A percentile compares a stretch with the other conserved stretches of the same genome.
Evolutionary conservation across 345 rosid genomes (phyloP).

Genomic region (Citrus sinensis): DNA sequence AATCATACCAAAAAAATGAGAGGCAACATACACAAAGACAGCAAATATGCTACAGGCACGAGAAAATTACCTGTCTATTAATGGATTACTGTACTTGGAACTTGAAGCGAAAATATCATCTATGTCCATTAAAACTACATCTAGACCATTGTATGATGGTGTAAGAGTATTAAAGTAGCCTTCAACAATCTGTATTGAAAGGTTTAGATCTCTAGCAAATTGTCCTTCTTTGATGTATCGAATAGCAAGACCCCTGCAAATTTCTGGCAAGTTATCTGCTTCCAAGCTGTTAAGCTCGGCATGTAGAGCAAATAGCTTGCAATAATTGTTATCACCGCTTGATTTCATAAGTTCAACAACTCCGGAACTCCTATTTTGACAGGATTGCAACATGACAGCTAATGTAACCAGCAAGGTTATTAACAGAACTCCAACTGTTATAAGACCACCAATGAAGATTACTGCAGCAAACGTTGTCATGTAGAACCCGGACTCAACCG

Average conservation of each 20-base stretch:
- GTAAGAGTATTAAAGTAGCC: constrained; percentile 35
- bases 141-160: constrained; percentile 33
- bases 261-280: constrained; percentile 42
- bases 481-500: constrained; percentile 69
- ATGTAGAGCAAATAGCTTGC: constrained; percentile 49
- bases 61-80: constrained; percentile 32
- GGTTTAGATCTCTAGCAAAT: constrained; percentile 51
- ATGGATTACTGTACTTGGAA: constrained; percentile 6
- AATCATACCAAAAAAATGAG: neutral
- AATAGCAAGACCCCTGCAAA: constrained; percentile 48
- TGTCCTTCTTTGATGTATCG: constrained; percentile 42
- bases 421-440: constrained; percentile 56
- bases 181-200: constrained; percentile 41
- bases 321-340: constrained; percentile 39
- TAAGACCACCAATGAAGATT: constrained; percentile 58
- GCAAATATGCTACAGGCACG: neutral
- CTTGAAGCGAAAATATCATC: constrained; percentile 43
- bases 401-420: constrained; percentile 57
- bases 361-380: constrained; percentile 46
- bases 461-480: constrained; percentile 76
- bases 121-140: constrained; percentile 63
- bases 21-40: neutral
- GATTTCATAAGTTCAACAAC: constrained; percentile 36
- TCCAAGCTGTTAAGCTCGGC: constrained; percentile 56
- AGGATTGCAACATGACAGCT: constrained; percentile 73